Evolutionary conservation across 176 grass and related monocot genomes (phyloP), one percentile per base, ranked within the genome.

Genomic region (Oropetium thomaeum): DNA sequence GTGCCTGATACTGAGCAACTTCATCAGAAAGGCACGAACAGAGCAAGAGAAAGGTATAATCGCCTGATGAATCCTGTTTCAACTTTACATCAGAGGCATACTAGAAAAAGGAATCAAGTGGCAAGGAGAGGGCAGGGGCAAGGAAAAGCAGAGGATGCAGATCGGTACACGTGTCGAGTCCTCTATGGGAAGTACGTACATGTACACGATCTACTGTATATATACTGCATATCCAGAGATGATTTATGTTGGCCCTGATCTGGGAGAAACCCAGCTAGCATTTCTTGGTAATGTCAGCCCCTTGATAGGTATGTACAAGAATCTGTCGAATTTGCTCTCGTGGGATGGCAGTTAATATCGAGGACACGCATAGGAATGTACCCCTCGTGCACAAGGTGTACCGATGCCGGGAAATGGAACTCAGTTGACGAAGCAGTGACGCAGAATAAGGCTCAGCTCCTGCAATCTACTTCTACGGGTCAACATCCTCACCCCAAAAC

Each of bases 11-110:
- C 80, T 58, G 44, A 38, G 54, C 61, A 62, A 26, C 62, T 71
- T 88, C 80, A 88, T 5, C 54, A 38, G 63, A 38, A 88, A 79
- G 53, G 67, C 30, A 82, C 37, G 74, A 33, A 61, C 16, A 70
- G 19, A 13, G 43, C n/a, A 76, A 41, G 73, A 69, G 74, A 69
- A 87, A 87, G 69, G 74, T 73, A 83, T 65, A 26, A 25, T 10
- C 61, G 30, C 16, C 59, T 7, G 51, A 73, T 82, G 51, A 64
- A 26, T 52, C 23, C 53, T n/a, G n/a, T n/a, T n/a, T 51, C 23
- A 64, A 43, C 23, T 64, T 35, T 35, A 23, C 13, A 26, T 32
- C 33, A 7, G 37, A 44, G 54, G 48, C 10, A 58, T 27, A 22
- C n/a, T 41, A 14, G 22, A 7, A 79, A 73, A 12, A 61, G 40